A percentile compares a stretch with the other conserved stretches of the same genome.
These are phyloP conservation scores for Pichia thaimueangensis DNA, from an alignment of 805 yeast species.

Conservation along the genomic window DNA sequence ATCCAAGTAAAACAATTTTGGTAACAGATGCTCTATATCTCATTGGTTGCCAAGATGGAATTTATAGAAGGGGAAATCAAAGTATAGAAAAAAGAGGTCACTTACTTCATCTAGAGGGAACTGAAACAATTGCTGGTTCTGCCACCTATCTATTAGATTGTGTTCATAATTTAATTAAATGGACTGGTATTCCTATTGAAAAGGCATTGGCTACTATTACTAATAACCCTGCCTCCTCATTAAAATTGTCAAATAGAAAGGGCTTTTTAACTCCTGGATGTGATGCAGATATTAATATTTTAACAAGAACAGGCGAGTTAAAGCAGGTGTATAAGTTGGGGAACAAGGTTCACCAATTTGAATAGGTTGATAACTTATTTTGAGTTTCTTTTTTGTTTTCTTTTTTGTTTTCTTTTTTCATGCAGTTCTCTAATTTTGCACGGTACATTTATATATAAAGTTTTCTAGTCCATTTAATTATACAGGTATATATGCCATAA, in stretches of 20 bases:
- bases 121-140: constrained; percentile 55
- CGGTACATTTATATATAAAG: too few relatives aligned
- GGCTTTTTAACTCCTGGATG: constrained; percentile 48
- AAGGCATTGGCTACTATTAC: constrained; percentile 53
- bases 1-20: constrained; percentile 47
- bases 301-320: constrained; percentile 39
- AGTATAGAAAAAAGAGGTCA: constrained; percentile 42
- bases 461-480: too few relatives aligned
- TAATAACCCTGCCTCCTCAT: constrained; percentile 45
- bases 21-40: constrained; percentile 57
- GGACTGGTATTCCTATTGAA: constrained; percentile 44
- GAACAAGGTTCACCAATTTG: constrained; percentile 14
- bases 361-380: too few relatives aligned
- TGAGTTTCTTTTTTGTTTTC: too few relatives aligned
- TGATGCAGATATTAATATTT: constrained; percentile 50
- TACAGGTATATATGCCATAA: too few relatives aligned
- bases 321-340: constrained; percentile 49
- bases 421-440: too few relatives aligned
- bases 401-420: too few relatives aligned
- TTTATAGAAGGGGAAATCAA: constrained; percentile 45
- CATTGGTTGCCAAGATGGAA: constrained; percentile 53
- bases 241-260: constrained; percentile 37
- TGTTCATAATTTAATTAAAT: constrained; percentile 41
- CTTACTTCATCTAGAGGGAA: constrained; percentile 42
- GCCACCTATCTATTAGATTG: constrained; percentile 50